phyloP scores from a whole-genome alignment of 1,284 basidiomycete genomes.

The Sanghuangporus baumii region DNA sequence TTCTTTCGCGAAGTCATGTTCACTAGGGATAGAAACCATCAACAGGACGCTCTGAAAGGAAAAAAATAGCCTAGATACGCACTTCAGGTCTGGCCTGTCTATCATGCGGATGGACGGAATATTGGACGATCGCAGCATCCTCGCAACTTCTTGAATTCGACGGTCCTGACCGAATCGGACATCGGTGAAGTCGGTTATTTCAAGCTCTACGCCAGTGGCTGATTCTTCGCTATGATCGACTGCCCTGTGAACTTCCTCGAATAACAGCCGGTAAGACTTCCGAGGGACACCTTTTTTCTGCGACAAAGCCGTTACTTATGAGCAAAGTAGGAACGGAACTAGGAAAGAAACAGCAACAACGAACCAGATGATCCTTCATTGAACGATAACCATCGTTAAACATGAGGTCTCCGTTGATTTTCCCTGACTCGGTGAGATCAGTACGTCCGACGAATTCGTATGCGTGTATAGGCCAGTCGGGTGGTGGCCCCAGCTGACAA shows the following conservation, averaged over 20 bases:
- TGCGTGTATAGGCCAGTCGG: slow-evolving; percentile 63
- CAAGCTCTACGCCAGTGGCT: slow-evolving; percentile 65
- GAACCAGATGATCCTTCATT: slow-evolving; percentile 55
- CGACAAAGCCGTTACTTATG: background rate
- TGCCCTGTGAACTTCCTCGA: slow-evolving; percentile 42
- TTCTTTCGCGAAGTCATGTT: slow-evolving; percentile 75
- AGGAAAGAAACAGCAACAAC: slow-evolving; percentile 21
- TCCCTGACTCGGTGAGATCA: slow-evolving; percentile 66
- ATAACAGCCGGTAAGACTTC: slow-evolving; percentile 45
- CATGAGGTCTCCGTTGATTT: slow-evolving; percentile 35
- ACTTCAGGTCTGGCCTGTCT: slow-evolving; percentile 73
- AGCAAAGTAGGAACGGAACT: background rate
- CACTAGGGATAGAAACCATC: slow-evolving; percentile 38
- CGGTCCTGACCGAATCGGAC: slow-evolving; percentile 85
- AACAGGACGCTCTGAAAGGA: background rate
- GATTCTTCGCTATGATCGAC: slow-evolving; percentile 49
- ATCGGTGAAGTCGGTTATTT: slow-evolving; percentile 67
- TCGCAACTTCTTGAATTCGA: slow-evolving; percentile 79
- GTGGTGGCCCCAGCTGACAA: slow-evolving; percentile 73
- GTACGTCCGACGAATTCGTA: slow-evolving; percentile 76
- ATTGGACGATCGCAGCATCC: slow-evolving; percentile 78
- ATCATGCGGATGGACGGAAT: slow-evolving; percentile 60
- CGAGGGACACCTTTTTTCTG: slow-evolving; percentile 42
- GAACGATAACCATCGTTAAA: slow-evolving; percentile 48
- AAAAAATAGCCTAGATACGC: slow-evolving; percentile 23